phyloP scores from a whole-genome alignment of 2,329 filamentous ascomycete species.

The Cytospora piceicola region DNA sequence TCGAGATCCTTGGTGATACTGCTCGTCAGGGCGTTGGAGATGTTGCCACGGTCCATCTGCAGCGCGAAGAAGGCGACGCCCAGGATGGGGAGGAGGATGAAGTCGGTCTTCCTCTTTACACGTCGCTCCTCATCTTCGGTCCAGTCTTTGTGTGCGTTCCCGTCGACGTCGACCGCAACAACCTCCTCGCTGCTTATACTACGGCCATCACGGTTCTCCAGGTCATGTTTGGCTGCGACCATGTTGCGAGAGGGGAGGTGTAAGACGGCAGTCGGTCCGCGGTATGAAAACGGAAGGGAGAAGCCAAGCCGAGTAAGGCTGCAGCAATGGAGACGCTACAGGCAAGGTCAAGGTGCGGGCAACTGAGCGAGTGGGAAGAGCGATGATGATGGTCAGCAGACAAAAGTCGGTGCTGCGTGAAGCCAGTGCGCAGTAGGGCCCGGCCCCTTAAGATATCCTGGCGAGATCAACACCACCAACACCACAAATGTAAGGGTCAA shows the following conservation, averaged over 20 bases:
- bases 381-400: too few relatives aligned
- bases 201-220: not conserved
- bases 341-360: not conserved
- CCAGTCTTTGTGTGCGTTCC: not conserved
- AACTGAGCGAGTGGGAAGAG: not conserved
- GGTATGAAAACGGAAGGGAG: not conserved
- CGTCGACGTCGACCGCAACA: constrained; percentile 1
- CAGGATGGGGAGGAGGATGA: constrained; percentile 50
- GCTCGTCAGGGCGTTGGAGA: constrained; percentile 53
- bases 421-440: too few relatives aligned
- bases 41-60: constrained; percentile 42
- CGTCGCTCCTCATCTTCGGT: constrained; percentile 6
- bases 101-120: constrained; percentile 44
- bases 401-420: not conserved
- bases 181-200: not conserved
- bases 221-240: not conserved
- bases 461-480: not conserved
- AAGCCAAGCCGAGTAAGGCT: not conserved
- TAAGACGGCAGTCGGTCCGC: not conserved
- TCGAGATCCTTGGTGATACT: constrained; percentile 53
- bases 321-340: not conserved
- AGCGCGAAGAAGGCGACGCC: constrained; percentile 51
- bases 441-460: not conserved
- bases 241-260: not conserved
- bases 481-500: not conserved